Base-by-base conservation (phyloP, 2,329 filamentous ascomycete species). In the Sporothrix curviconia region DNA sequence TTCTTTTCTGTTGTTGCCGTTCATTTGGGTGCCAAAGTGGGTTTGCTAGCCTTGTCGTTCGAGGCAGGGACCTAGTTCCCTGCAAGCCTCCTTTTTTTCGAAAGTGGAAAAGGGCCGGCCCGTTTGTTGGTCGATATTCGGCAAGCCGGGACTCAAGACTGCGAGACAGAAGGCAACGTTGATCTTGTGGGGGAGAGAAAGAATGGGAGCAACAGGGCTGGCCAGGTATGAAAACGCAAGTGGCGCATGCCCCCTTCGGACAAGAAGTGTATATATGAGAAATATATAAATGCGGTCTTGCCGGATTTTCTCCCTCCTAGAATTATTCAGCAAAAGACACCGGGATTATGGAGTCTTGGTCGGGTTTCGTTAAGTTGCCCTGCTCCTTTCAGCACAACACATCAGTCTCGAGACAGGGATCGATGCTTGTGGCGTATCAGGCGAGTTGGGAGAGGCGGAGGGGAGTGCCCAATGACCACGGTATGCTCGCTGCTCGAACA, bases 381-480 rank as follows among this genome's bases (percentile, higher is more conserved):
- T n/a, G 4, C 5, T 34, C 22, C 30, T 36, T 36, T 22, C 30
- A 49, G 30, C 46, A 36, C 46, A 32, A 34, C 46, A 36, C 46
- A 49, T 22, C 3, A 4, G 32, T 19, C 32, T 22, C 12, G 7
- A 14, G 47, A 42, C 22, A 40, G 24, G 14, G 53, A 47, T 39
- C 43, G 19, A 37, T 49, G 43, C 17, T 22, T 36, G 55, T 36
- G 55, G 55, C 44, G 55, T n/a, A 42, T 50, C 50, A 56, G 46
- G 55, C 37, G 55, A 50, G 28, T 22, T 34, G 19, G 12, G 46
- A 25, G 54, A 36, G 42, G 28, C 43, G 44, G 12, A 12, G 55
- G 36, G 44, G 39, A 42, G 34, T n/a, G 54, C 30, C 36, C 46
- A 37, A 49, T 43, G 55, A 40, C 36, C n/a, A 32, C 19, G 37